phyloP scores from a whole-genome alignment of 2,329 filamentous ascomycete species.

The Colletotrichum nymphaeae region DNA sequence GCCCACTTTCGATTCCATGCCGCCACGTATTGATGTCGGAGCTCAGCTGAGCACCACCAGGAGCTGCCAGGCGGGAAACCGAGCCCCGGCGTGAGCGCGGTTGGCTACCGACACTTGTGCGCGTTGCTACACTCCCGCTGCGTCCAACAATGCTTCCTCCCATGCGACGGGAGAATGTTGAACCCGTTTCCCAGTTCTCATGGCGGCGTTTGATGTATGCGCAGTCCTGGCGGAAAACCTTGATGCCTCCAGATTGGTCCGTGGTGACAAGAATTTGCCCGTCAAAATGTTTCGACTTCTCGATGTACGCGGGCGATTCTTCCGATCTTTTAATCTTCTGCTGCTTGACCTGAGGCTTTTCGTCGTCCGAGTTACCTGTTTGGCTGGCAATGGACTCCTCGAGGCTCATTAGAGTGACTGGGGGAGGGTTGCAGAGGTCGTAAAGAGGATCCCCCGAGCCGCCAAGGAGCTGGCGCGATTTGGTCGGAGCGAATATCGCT shows the following conservation, averaged over 20 bases:
- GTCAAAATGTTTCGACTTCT: slow-evolving; percentile 78
- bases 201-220: slow-evolving; percentile 82
- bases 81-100: slow-evolving; percentile 65
- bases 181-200: slow-evolving; percentile 82
- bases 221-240: slow-evolving; percentile 95
- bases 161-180: slow-evolving; percentile 78
- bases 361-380: slow-evolving; percentile 50
- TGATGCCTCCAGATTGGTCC: slow-evolving; percentile 88
- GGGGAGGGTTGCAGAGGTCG: slow-evolving; percentile 94
- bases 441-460: slow-evolving; percentile 93
- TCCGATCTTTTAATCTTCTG: slow-evolving; percentile 59
- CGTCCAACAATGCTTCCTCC: slow-evolving; percentile 66
- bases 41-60: slow-evolving; percentile 46
- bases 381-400: slow-evolving; percentile 67
- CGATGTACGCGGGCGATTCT: slow-evolving; percentile 81
- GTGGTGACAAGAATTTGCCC: slow-evolving; percentile 95
- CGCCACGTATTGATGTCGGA: slow-evolving; percentile 92
- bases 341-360: slow-evolving; percentile 37
- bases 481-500: slow-evolving; percentile 85
- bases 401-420: slow-evolving; percentile 82
- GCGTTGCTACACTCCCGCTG: slow-evolving; percentile 66
- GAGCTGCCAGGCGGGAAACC: slow-evolving; percentile 51
- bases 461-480: slow-evolving; percentile 81
- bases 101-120: slow-evolving; percentile 61
- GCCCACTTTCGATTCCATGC: slow-evolving; percentile 67